A percentile compares a stretch with the other conserved stretches of the same genome.
phyloP scores from a whole-genome alignment of 164 flowering plant genomes.

The Chloranthus sessilifolius region DNA sequence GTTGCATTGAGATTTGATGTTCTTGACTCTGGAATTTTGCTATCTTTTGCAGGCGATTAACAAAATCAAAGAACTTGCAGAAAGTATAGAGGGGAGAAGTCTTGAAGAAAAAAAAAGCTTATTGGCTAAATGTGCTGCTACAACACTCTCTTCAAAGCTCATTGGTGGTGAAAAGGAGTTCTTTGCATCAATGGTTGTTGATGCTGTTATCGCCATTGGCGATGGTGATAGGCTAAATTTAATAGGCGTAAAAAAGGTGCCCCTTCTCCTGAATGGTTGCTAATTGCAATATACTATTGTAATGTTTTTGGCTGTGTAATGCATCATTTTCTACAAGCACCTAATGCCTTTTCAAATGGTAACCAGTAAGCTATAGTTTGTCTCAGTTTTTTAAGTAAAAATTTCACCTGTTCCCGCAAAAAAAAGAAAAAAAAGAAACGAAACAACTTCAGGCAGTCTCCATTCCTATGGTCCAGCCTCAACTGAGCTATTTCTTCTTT shows the following conservation, averaged over 20 bases:
- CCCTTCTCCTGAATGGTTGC: too few species aligned
- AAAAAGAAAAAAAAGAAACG: too few species aligned
- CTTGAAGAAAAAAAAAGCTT: constrained; percentile 82
- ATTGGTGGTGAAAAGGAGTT: constrained; percentile 98
- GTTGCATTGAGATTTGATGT: not conserved
- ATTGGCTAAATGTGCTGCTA: constrained; percentile 91
- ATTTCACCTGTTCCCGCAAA: too few species aligned
- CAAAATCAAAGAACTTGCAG: constrained; percentile 78
- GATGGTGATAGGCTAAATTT: constrained; percentile 76
- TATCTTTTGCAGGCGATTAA: constrained; percentile 57
- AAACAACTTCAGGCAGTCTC: too few species aligned
- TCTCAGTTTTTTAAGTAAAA: too few species aligned
- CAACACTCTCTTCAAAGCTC: constrained; percentile 92
- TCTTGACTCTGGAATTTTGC: not conserved
- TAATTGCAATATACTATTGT: too few species aligned
- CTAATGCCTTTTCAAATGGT: too few species aligned
- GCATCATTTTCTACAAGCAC: too few species aligned
- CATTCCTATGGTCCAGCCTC: too few species aligned
- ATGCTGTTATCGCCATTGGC: constrained; percentile 89
- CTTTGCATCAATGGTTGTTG: constrained; percentile 96
- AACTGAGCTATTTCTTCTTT: too few species aligned
- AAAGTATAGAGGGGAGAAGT: constrained; percentile 91
- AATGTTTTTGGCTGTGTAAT: too few species aligned
- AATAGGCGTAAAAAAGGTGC: constrained; percentile 97
- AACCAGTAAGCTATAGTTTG: too few species aligned